Evolutionary conservation across 23 red algal species (phyloP).

Genomic region (Pyropia haitanensis): DNA sequence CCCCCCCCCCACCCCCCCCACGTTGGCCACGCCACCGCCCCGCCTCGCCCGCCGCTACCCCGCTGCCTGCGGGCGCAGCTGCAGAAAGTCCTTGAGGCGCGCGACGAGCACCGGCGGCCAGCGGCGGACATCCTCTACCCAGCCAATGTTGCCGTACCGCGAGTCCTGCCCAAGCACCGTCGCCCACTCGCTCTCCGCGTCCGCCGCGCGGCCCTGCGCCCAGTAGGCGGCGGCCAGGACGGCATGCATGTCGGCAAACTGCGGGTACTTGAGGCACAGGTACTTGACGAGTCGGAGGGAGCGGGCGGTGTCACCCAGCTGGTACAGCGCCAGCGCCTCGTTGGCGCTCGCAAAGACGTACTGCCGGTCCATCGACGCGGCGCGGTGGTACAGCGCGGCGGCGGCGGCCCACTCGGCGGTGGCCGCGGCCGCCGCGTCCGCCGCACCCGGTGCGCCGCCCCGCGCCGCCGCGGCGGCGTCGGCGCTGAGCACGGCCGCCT

Average conservation of each 20-base stretch:
- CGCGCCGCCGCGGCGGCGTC: too few species aligned
- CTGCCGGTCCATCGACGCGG: slow-evolving; percentile 11
- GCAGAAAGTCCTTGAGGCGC: slow-evolving; percentile 9
- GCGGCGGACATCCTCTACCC: slow-evolving; percentile 33
- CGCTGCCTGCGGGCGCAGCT: too few species aligned
- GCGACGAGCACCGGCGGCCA: slow-evolving; percentile 38
- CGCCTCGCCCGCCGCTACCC: too few species aligned
- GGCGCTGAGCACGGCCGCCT: too few species aligned
- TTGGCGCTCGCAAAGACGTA: slow-evolving; percentile 64
- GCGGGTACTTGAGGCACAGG: slow-evolving; percentile 42
- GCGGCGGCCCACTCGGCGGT: slow-evolving; percentile 29
- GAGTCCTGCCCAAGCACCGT: slow-evolving; percentile 21
- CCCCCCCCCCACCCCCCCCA: too few species aligned
- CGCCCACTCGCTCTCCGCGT: slow-evolving; percentile 33
- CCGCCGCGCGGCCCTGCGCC: slow-evolving; percentile 11
- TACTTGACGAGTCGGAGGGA: slow-evolving; percentile 32
- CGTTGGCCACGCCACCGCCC: too few species aligned
- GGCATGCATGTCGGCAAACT: slow-evolving; percentile 62
- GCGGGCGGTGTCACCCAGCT: slow-evolving; percentile 20
- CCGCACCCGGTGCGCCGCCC: too few species aligned
- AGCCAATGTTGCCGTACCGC: slow-evolving; percentile 24
- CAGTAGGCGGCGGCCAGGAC: slow-evolving; percentile 40
- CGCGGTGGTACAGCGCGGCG: slow-evolving; percentile 15
- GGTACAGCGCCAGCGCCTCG: slow-evolving; percentile 39
- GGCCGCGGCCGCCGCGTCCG: neutral